Percentiles rank a stretch among this genome's conserved stretches.
These are phyloP conservation scores for Paecilomyces sp. DNA, from an alignment of 2,329 filamentous ascomycete genomes.

Conservation along the genomic window DNA sequence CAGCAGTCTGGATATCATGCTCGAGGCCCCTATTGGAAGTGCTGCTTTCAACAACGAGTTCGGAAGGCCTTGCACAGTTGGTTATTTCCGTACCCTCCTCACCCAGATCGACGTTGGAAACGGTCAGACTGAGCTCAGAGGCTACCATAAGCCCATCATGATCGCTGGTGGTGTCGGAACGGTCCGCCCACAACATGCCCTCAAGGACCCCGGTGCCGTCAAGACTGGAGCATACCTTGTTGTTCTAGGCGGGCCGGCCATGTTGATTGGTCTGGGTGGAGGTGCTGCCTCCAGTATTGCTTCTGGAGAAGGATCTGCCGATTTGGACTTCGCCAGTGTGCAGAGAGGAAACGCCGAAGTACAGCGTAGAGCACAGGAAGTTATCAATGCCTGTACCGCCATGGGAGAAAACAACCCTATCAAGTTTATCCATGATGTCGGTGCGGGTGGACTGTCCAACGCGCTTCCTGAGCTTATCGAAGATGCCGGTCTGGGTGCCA, in stretches of 20 bases:
- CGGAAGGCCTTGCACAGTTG: conserved; percentile 77
- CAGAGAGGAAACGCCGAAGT: conserved; percentile 97
- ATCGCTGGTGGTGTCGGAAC: conserved; percentile 93
- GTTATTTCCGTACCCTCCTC: conserved; percentile 86
- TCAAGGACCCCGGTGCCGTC: conserved; percentile 75
- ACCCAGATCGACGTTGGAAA: conserved; percentile 57
- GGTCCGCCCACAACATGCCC: conserved; percentile 80
- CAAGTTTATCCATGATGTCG: conserved; percentile 94
- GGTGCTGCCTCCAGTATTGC: conserved; percentile 89
- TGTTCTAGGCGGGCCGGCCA: conserved; percentile 89
- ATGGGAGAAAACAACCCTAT: conserved; percentile 83
- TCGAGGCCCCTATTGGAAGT: conserved; percentile 91
- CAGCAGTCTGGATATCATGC: conserved; percentile 92
- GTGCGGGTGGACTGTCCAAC: conserved; percentile 79
- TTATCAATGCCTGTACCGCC: conserved; percentile 88
- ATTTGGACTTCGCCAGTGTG: conserved; percentile 94
- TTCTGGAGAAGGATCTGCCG: conserved; percentile 79
- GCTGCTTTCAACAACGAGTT: conserved; percentile 98
- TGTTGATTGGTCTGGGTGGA: conserved; percentile 94
- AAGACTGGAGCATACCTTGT: conserved; percentile 83
- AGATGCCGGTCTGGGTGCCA: conserved; percentile 83
- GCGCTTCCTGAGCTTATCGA: conserved; percentile 85
- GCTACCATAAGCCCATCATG: conserved; percentile 98
- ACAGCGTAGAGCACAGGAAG: conserved; percentile 91
- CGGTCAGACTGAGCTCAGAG: conserved; percentile 64